phyloP scores from a whole-genome alignment of 2,329 filamentous ascomycete genomes.

The Diaporthe helianthi region DNA sequence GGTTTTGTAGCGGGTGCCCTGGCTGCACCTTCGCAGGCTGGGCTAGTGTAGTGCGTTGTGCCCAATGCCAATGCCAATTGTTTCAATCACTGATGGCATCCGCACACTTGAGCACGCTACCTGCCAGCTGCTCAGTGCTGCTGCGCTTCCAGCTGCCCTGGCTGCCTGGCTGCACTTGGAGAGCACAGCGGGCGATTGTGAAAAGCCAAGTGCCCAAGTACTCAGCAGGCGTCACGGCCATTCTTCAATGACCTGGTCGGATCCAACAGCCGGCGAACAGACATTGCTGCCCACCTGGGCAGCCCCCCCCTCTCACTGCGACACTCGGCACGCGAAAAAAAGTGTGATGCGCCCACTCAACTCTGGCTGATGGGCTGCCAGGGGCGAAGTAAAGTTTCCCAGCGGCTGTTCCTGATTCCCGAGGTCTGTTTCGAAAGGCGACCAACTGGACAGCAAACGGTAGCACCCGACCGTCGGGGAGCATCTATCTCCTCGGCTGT shows the following conservation, averaged over 20 bases:
- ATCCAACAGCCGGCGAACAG: constrained; percentile 23
- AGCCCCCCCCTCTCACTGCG: constrained; percentile 19
- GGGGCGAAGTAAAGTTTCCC: not conserved
- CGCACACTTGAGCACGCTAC: not conserved
- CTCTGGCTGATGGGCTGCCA: not conserved
- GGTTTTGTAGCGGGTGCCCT: not conserved
- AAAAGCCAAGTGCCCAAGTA: too few relatives aligned
- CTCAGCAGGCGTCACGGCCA: not conserved
- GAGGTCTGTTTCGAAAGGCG: constrained; percentile 25
- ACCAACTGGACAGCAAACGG: constrained; percentile 22
- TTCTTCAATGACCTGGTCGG: constrained; percentile 11
- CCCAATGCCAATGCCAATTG: too few relatives aligned
- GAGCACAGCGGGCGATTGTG: not conserved
- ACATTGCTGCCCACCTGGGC: constrained; percentile 2
- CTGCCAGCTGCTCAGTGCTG: not conserved
- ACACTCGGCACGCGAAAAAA: constrained; percentile 11
- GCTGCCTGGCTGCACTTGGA: not conserved
- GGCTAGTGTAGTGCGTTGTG: not conserved
- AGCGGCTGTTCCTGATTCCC: not conserved
- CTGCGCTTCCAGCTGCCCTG: not conserved
- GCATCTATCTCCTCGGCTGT: not conserved
- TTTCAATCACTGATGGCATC: too few relatives aligned
- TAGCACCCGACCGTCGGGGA: constrained; percentile 18
- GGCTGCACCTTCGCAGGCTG: not conserved
- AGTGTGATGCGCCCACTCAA: constrained; percentile 13